Base-by-base conservation (phyloP, 768 basidiomycete species). In the Boletus subparvulus region DNA sequence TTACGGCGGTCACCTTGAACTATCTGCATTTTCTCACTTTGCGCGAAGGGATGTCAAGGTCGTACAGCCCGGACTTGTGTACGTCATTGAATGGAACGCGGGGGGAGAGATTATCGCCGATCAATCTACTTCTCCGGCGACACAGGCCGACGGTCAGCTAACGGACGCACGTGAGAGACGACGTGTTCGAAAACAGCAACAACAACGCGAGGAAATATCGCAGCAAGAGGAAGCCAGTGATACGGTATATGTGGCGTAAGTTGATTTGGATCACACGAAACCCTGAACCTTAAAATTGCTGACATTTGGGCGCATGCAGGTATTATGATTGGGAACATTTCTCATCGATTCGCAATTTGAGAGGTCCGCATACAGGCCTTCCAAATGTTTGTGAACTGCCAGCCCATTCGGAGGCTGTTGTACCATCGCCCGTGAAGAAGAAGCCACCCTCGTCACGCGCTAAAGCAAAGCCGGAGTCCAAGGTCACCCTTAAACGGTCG, bases 301-400 rank as follows among this genome's bases (percentile, higher is more conserved):
- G 52, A 61, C 66, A 48, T 54, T 55, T 28, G 26, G 46, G 54
- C 12, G 47, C 40, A 26, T 30, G 45, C 65, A 91, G 90, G 32
- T 95, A 93, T 69, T 88, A 94, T 66, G 91, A 94, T 70, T 94
- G 91, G 90, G 93, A 96, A 66, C 94, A 96, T 69, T 96, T 94
- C 66, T 93, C 90, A 13, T 91, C 88, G n/a, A 90, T 96, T 56
- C 88, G 94, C 45, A 94, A 92, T 70, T 75, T 94, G 51, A 78
- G 78, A 16, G 94, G 94, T 2, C 94, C 93, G 0, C 92, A 94
- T 68, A 75, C 83, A 0, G 94, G 92, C 9, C 76, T 85, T 16
- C 90, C 91, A 4, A 72, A 73, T 51, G 83, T 92, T 3, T 66
- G 71, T 42, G 91, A 93, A 70, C 70, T 67, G 16, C 60, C 73